phyloP scores from a whole-genome alignment of 2,329 filamentous ascomycete species.

The Alternaria ethzedia region DNA sequence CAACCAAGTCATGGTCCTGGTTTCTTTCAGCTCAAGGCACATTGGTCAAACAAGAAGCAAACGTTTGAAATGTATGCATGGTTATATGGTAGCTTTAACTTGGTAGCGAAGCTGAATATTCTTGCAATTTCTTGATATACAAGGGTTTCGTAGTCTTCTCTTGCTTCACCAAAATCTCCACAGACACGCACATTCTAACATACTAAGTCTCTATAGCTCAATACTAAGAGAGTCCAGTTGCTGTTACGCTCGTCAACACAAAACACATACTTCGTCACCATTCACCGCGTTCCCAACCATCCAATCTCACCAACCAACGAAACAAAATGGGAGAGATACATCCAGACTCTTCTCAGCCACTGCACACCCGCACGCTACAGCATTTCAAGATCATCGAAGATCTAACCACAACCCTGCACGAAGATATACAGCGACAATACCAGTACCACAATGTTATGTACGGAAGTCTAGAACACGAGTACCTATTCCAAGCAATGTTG shows the following conservation, averaged over 20 bases:
- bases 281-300: neutral
- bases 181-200: neutral
- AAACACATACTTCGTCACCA: neutral
- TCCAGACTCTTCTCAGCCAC: neutral
- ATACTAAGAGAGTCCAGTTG: neutral
- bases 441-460: neutral
- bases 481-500: neutral
- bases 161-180: neutral
- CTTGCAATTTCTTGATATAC: neutral
- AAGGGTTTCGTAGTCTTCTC: neutral
- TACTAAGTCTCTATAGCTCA: neutral
- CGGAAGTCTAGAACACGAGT: neutral
- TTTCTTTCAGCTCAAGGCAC: neutral
- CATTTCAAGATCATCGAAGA: neutral
- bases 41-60: neutral
- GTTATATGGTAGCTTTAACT: neutral
- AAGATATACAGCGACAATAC: neutral
- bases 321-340: neutral
- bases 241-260: neutral
- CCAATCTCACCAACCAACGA: neutral
- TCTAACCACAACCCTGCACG: neutral
- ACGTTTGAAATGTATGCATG: neutral
- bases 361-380: neutral
- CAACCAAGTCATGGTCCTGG: neutral
- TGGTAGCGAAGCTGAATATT: neutral